phyloP scores from a whole-genome alignment of 148 eudicot species.

The Spergularia bocconei region DNA sequence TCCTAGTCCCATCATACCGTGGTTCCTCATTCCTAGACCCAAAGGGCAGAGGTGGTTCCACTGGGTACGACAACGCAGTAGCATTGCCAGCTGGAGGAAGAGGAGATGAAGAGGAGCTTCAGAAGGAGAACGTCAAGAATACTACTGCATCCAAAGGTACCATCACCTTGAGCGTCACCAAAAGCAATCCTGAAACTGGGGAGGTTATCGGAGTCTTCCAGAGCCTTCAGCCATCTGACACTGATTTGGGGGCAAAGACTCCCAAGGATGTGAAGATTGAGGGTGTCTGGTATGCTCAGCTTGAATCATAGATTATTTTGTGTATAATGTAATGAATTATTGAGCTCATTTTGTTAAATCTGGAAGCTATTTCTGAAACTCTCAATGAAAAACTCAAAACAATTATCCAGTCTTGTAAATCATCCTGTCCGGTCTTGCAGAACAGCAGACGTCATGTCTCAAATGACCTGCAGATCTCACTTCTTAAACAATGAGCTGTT shows the following conservation, averaged over 20 bases:
- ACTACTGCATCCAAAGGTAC: slow-evolving; percentile 56
- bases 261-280: slow-evolving; percentile 98
- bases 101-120: slow-evolving; percentile 96
- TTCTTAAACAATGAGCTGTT: neutral
- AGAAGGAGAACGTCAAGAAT: slow-evolving; percentile 89
- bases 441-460: slow-evolving; percentile 10
- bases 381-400: neutral
- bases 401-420: slow-evolving; percentile 13
- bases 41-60: slow-evolving; percentile 96
- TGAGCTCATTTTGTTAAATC: slow-evolving; percentile 28
- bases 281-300: slow-evolving; percentile 97
- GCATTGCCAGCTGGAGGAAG: slow-evolving; percentile 99
- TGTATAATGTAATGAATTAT: slow-evolving; percentile 21
- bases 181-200: slow-evolving; percentile 85
- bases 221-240: slow-evolving; percentile 96
- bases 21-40: slow-evolving; percentile 99
- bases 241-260: slow-evolving; percentile 91
- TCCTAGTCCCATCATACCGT: slow-evolving; percentile 93
- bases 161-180: slow-evolving; percentile 63
- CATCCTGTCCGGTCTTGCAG: slow-evolving; percentile 5
- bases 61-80: slow-evolving; percentile 93
- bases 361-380: slow-evolving; percentile 23
- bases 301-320: slow-evolving; percentile 37
- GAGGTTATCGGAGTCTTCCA: slow-evolving; percentile 95
- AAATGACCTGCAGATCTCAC: slow-evolving; percentile 8